Percentiles rank a stretch among this genome's conserved stretches.
These are phyloP conservation scores for Arthrinium puccinioides DNA, from an alignment of 2,329 filamentous ascomycete species.

Conservation along the genomic window DNA sequence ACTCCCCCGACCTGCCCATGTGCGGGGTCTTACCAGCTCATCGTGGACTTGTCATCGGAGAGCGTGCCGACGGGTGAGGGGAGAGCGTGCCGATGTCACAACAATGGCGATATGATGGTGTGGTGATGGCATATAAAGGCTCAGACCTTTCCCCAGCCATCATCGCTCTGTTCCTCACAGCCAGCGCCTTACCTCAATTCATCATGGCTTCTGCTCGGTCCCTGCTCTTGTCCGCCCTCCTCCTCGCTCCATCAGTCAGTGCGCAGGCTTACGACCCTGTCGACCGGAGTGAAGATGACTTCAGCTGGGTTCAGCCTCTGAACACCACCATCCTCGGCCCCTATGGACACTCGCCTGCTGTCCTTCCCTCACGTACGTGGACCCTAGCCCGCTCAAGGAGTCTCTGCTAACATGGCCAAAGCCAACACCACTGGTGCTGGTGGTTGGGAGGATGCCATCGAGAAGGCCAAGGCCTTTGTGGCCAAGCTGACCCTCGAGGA, in stretches of 20 bases:
- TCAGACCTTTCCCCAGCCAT: neutral
- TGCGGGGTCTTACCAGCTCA: neutral
- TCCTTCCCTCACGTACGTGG: conserved; percentile 29
- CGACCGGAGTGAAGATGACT: conserved; percentile 17
- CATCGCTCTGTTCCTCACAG: neutral
- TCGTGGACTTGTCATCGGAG: neutral
- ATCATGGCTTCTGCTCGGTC: conserved; percentile 8
- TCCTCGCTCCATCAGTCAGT: conserved; percentile 4
- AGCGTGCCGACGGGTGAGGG: too few species aligned
- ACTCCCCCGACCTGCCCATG: neutral
- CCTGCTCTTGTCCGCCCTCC: conserved; percentile 6
- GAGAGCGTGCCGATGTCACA: too few species aligned
- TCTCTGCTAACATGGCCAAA: conserved; percentile 4
- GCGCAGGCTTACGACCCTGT: conserved; percentile 4
- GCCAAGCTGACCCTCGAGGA: conserved; percentile 10
- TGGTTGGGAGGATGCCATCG: conserved; percentile 27
- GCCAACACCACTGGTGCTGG: conserved; percentile 27
- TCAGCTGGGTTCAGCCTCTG: conserved; percentile 30
- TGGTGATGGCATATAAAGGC: neutral
- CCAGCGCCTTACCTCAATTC: conserved; percentile 3
- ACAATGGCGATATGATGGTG: too few species aligned
- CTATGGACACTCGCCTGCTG: conserved; percentile 29
- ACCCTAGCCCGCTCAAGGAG: neutral
- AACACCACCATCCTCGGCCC: conserved; percentile 32
- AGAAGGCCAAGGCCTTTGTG: conserved; percentile 25